These are phyloP conservation scores for Zygotorulaspora chibaensis DNA, from an alignment of 805 yeast species.

Conservation along the genomic window DNA sequence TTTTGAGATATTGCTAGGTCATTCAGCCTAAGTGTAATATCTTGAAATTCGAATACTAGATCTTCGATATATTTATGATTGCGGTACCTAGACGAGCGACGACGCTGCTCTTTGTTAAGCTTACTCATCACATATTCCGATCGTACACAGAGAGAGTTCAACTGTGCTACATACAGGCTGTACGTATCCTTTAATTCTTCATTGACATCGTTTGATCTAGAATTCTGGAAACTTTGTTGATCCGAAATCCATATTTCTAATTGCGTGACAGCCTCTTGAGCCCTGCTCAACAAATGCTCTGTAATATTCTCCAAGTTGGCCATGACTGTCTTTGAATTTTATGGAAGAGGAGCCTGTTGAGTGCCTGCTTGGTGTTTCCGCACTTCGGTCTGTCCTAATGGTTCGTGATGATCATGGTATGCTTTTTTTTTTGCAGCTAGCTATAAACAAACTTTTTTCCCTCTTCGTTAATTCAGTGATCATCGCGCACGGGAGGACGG, in stretches of 20 bases:
- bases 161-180: conserved; percentile 25
- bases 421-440: no score
- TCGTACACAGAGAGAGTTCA: conserved; percentile 26
- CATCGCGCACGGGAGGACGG: no score
- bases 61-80: conserved; percentile 21
- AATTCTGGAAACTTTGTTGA: conserved; percentile 17
- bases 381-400: no score
- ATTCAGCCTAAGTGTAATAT: conserved; percentile 24
- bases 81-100: conserved; percentile 3
- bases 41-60: conserved; percentile 27
- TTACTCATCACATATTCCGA: conserved; percentile 24
- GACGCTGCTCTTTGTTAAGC: conserved; percentile 11
- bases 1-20: conserved; percentile 18
- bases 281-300: conserved; percentile 24
- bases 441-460: no score
- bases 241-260: conserved; percentile 29
- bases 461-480: no score
- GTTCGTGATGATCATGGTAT: no score
- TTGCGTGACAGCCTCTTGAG: conserved; percentile 31
- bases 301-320: conserved; percentile 24
- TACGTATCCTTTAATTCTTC: conserved; percentile 15
- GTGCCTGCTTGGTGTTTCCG: no score
- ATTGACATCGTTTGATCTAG: conserved; percentile 7
- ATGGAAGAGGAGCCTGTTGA: no score
- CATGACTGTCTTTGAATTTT: neutral